phyloP scores from a whole-genome alignment of 305 asterid genomes.

The Fraxinus latifolia region DNA sequence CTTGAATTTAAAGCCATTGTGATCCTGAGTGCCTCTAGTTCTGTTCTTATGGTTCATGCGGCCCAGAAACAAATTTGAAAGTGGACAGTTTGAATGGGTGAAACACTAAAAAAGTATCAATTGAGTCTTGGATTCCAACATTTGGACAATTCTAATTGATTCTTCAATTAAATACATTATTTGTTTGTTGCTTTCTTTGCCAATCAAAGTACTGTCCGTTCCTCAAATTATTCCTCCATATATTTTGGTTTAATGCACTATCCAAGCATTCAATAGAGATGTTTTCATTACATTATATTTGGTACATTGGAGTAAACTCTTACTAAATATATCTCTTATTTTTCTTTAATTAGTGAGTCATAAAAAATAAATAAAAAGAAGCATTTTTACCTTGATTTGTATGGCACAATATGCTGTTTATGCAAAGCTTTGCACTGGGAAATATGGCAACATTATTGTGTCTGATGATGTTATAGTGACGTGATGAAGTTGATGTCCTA shows the following conservation, averaged over 20 bases:
- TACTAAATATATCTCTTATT: not conserved
- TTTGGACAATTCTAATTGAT: constrained; percentile 5
- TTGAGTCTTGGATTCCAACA: constrained; percentile 24
- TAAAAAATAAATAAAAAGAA: not conserved
- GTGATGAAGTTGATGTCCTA: constrained; percentile 16
- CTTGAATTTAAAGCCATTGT: not conserved
- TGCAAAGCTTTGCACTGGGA: not conserved
- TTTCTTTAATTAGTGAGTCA: not conserved
- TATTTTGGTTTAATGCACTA: not conserved
- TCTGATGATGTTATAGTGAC: not conserved
- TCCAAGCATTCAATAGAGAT: not conserved
- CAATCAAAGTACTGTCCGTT: not conserved
- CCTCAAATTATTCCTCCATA: not conserved
- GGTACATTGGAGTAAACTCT: not conserved
- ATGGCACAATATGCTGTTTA: not conserved
- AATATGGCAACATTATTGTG: not conserved
- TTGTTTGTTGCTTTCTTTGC: not conserved
- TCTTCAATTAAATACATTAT: not conserved
- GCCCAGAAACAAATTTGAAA: not conserved
- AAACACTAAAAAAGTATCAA: constrained; percentile 10
- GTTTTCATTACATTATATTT: not conserved
- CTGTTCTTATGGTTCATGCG: constrained; percentile 9
- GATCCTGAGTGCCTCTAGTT: not conserved
- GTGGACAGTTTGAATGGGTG: constrained; percentile 23
- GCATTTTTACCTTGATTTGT: not conserved